Evolutionary conservation across 768 basidiomycete genomes (phyloP).

Genomic region (Grammothele lineata): DNA sequence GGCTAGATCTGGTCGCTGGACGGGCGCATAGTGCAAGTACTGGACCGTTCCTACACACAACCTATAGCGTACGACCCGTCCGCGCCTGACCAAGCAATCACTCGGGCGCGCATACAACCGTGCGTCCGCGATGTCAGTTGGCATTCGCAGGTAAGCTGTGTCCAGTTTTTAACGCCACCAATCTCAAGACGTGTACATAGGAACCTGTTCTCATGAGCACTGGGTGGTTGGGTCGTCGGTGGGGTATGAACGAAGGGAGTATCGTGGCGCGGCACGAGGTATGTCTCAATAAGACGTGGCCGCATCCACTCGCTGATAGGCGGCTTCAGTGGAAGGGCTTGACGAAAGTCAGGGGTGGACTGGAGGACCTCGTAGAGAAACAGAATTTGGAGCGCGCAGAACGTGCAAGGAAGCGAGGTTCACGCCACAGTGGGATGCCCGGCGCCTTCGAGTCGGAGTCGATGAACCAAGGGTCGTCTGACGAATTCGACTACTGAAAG

Average conservation of each 20-base stretch:
- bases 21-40: conserved; percentile 74
- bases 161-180: neutral
- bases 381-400: conserved; percentile 32
- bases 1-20: conserved; percentile 94
- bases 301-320: neutral
- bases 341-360: conserved; percentile 55
- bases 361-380: conserved; percentile 79
- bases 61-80: conserved; percentile 75
- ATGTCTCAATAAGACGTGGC: neutral
- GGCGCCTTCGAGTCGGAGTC: conserved; percentile 10
- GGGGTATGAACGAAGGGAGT: conserved; percentile 49
- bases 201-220: conserved; percentile 92
- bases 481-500: too few species aligned
- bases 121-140: conserved; percentile 95
- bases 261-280: conserved; percentile 83
- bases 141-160: conserved; percentile 66
- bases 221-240: conserved; percentile 66
- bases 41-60: conserved; percentile 73
- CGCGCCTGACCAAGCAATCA: conserved; percentile 42
- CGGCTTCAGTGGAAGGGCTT: conserved; percentile 77
- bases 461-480: conserved; percentile 1
- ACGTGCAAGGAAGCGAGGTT: too few species aligned
- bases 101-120: conserved; percentile 25
- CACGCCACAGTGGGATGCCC: conserved; percentile 27
- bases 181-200: conserved; percentile 29